These are phyloP conservation scores for Aspergillus ibericus DNA, from an alignment of 2,329 filamentous ascomycete genomes.

Conservation along the genomic window DNA sequence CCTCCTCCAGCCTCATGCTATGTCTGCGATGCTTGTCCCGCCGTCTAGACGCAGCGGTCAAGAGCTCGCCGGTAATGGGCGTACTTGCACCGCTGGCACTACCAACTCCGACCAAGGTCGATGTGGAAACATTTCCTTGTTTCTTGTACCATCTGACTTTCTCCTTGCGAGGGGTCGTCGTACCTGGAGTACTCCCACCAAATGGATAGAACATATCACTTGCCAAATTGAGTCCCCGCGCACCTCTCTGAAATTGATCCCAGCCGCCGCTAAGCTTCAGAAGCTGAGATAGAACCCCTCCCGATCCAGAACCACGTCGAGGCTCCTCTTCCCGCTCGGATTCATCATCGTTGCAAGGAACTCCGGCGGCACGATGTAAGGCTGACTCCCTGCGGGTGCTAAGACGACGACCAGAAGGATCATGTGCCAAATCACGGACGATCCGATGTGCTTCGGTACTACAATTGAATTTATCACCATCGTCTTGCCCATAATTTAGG, in stretches of 20 bases:
- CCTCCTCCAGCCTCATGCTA: slow-evolving; percentile 40
- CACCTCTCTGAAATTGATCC: neutral
- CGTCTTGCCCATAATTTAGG: neutral
- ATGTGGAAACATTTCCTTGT: slow-evolving; percentile 24
- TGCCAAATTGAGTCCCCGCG: neutral
- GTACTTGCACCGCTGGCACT: slow-evolving; percentile 31
- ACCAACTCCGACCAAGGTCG: slow-evolving; percentile 21
- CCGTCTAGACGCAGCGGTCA: slow-evolving; percentile 29
- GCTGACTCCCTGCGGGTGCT: neutral
- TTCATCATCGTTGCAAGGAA: neutral
- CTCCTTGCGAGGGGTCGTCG: slow-evolving; percentile 10
- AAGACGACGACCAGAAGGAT: neutral
- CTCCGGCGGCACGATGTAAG: neutral
- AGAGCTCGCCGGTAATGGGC: slow-evolving; percentile 28
- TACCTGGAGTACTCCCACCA: neutral
- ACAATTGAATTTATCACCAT: neutral
- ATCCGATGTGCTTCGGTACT: slow-evolving; percentile 4
- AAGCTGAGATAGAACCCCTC: neutral
- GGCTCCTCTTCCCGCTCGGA: neutral
- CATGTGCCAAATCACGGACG: neutral
- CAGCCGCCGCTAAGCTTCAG: slow-evolving; percentile 1
- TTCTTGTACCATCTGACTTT: slow-evolving; percentile 25
- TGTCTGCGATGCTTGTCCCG: slow-evolving; percentile 18
- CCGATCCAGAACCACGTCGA: neutral
- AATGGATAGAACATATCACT: neutral